Conservation (phyloP, 306 rosid species). For the Vigna reflexopilosa region DNA sequence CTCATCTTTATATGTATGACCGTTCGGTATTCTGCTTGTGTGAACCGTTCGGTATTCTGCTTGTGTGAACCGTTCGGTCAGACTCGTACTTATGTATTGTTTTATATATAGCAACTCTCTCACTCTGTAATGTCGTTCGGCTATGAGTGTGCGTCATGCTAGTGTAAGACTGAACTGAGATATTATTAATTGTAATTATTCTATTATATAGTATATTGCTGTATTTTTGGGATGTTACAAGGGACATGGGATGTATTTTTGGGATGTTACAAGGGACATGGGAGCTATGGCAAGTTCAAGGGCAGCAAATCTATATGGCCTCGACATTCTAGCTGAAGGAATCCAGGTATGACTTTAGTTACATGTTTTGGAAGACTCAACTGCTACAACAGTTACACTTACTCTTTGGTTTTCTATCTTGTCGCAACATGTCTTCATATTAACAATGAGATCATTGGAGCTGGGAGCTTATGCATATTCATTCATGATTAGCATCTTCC, state of each 20-base stretch:
- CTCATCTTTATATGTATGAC: too few species aligned
- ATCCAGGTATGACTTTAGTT: constrained; percentile 57
- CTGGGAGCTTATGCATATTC: not conserved
- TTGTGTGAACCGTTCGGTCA: too few species aligned
- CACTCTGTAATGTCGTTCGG: too few species aligned
- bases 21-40: too few species aligned
- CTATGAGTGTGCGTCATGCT: too few species aligned
- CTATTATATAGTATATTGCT: too few species aligned
- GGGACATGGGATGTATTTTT: constrained; percentile 46
- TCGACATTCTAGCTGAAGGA: constrained; percentile 59
- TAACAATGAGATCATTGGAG: not conserved
- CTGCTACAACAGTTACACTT: not conserved
- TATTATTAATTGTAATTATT: too few species aligned
- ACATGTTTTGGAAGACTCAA: not conserved
- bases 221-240: not conserved
- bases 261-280: constrained; percentile 40
- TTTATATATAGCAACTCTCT: too few species aligned
- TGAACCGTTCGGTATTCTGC: too few species aligned
- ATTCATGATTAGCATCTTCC: too few species aligned
- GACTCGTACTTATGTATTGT: too few species aligned
- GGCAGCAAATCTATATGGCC: constrained; percentile 76
- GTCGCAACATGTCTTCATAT: not conserved
- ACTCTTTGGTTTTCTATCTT: not conserved
- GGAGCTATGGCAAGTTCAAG: constrained; percentile 79
- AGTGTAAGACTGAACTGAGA: too few species aligned